Conservation (phyloP, 2,329 filamentous ascomycete genomes). For the Elsinoe fawcettii region DNA sequence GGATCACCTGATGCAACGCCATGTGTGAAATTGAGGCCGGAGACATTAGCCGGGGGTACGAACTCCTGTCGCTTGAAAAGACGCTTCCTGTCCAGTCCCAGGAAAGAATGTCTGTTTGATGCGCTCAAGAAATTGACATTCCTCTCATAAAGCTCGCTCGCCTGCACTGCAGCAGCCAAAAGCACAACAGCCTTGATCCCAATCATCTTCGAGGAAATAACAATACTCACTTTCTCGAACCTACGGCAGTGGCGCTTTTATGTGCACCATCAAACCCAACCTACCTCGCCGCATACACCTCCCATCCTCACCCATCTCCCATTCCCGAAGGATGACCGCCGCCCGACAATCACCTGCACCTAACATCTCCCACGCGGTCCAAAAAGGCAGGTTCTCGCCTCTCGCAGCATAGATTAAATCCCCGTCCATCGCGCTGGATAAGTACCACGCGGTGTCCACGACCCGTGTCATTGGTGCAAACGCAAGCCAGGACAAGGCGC, state of each 20-base stretch:
- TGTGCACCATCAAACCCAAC: background rate
- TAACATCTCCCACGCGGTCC: background rate
- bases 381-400: constrained; percentile 4
- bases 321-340: background rate
- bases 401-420: background rate
- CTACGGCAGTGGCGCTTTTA: background rate
- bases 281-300: too few relatives aligned
- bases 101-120: constrained; percentile 53
- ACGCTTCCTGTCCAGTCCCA: constrained; percentile 56
- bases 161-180: background rate
- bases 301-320: background rate
- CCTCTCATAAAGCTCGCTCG: constrained; percentile 16
- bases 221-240: background rate
- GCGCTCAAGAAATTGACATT: constrained; percentile 64
- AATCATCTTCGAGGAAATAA: background rate
- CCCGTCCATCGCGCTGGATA: background rate
- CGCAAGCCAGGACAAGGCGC: background rate
- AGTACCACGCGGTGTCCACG: background rate
- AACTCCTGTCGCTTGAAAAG: constrained; percentile 50
- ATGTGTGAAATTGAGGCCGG: constrained; percentile 56
- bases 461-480: background rate
- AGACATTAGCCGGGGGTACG: constrained; percentile 36
- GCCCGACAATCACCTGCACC: background rate
- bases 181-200: background rate
- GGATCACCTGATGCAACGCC: constrained; percentile 38